Evolutionary conservation across 192 early-diverging fungal species (phyloP).

Genomic region (Umbelopsis sp.): DNA sequence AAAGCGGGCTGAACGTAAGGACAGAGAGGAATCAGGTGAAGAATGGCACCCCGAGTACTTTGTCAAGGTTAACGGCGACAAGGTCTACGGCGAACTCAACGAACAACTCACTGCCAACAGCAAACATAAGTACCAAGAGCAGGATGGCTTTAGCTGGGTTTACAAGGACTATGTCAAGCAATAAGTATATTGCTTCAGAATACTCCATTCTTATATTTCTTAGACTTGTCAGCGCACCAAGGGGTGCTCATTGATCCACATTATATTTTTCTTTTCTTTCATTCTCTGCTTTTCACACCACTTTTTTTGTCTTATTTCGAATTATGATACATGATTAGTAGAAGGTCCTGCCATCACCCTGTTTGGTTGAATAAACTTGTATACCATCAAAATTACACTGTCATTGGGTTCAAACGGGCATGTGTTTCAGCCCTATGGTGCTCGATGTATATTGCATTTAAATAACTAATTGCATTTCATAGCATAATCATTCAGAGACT

Average conservation of each 20-base stretch:
- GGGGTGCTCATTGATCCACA: too few species aligned
- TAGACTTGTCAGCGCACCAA: neutral
- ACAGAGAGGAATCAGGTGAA: constrained; percentile 55
- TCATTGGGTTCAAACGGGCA: too few species aligned
- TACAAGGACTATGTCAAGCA: constrained; percentile 15
- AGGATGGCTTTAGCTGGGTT: constrained; percentile 22
- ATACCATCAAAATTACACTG: neutral
- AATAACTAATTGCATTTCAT: too few species aligned
- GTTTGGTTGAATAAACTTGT: constrained; percentile 12
- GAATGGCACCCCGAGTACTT: constrained; percentile 59
- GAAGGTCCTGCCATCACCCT: neutral
- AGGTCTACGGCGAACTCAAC: constrained; percentile 33
- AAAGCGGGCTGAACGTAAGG: constrained; percentile 65
- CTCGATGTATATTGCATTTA: too few species aligned
- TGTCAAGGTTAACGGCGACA: constrained; percentile 45
- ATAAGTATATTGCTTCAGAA: neutral
- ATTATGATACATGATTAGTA: constrained; percentile 12
- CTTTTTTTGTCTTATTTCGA: neutral
- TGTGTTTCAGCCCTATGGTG: too few species aligned
- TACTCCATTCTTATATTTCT: neutral
- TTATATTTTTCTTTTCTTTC: neutral
- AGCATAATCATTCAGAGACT: too few species aligned
- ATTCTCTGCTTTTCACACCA: neutral
- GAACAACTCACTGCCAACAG: constrained; percentile 33
- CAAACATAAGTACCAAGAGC: constrained; percentile 33